Conservation (phyloP, 176 grass and related monocot genomes). For the Eragrostis curvula region DNA sequence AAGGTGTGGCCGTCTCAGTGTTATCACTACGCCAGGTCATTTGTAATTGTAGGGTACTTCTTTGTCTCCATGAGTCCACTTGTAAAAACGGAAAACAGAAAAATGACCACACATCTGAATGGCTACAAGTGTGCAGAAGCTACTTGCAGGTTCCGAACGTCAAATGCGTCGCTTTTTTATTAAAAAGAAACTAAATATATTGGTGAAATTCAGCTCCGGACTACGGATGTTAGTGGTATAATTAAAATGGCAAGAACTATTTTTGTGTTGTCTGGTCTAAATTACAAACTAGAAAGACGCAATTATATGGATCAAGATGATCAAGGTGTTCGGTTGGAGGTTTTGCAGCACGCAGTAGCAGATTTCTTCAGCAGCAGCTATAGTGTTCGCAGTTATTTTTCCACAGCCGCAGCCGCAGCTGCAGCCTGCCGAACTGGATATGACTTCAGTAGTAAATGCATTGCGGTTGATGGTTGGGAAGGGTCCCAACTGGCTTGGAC, state of each 20-base stretch:
- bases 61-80: conserved; percentile 26
- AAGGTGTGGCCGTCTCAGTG: conserved; percentile 6
- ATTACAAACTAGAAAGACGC: not conserved
- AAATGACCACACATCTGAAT: not conserved
- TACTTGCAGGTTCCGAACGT: too few relatives aligned
- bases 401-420: too few relatives aligned
- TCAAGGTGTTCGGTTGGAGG: too few relatives aligned
- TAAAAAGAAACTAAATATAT: not conserved
- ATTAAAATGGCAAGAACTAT: not conserved
- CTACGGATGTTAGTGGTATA: too few relatives aligned
- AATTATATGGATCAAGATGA: too few relatives aligned
- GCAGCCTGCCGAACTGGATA: too few relatives aligned
- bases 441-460: conserved; percentile 42
- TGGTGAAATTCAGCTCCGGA: not conserved
- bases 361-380: too few relatives aligned
- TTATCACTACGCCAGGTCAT: conserved; percentile 29
- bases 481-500: conserved; percentile 37
- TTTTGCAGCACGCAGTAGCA: too few relatives aligned
- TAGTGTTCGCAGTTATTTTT: too few relatives aligned
- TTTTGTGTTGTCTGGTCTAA: not conserved
- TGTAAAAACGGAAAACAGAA: not conserved
- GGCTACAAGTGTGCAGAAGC: not conserved
- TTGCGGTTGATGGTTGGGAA: conserved; percentile 38
- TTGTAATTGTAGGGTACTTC: conserved; percentile 26
- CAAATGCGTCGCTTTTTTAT: not conserved